Conservation (phyloP, 352 stramenopile genomes). For the Phytophthora macrochlamydospora region DNA sequence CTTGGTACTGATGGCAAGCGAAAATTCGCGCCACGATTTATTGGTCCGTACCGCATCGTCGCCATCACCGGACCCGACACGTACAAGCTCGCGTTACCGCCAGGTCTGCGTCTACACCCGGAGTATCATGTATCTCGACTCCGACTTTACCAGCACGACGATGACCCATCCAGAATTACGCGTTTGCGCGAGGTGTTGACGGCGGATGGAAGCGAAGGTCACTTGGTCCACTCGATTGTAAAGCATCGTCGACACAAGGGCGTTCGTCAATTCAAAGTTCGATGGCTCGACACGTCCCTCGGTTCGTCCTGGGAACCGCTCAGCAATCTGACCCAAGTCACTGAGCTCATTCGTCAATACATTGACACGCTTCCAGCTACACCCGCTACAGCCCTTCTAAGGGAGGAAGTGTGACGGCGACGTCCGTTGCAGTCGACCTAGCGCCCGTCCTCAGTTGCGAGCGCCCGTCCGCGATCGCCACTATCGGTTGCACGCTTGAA, state of each 20-base stretch:
- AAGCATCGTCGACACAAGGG: background rate
- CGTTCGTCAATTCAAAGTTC: background rate
- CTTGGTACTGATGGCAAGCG: background rate
- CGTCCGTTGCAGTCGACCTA: background rate
- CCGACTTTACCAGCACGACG: background rate
- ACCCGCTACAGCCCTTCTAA: slow-evolving; percentile 9
- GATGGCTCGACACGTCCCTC: background rate
- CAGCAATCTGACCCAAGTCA: background rate
- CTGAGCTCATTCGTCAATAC: slow-evolving; percentile 1
- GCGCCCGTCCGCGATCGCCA: background rate
- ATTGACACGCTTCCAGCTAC: slow-evolving; percentile 4
- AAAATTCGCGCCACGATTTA: slow-evolving; percentile 8
- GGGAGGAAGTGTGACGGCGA: slow-evolving; percentile 2
- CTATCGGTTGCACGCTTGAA: background rate
- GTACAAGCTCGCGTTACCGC: background rate
- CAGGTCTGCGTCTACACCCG: slow-evolving; percentile 1
- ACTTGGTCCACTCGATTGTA: background rate
- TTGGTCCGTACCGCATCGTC: slow-evolving; percentile 5
- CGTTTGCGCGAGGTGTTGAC: background rate
- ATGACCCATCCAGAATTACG: background rate
- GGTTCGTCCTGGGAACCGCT: slow-evolving; percentile 4
- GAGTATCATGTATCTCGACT: slow-evolving; percentile 9
- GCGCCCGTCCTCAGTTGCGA: background rate
- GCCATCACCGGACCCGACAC: background rate
- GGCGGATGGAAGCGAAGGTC: background rate